Base-by-base conservation (phyloP, 257 asterid genomes). In the Scutellaria minor region DNA sequence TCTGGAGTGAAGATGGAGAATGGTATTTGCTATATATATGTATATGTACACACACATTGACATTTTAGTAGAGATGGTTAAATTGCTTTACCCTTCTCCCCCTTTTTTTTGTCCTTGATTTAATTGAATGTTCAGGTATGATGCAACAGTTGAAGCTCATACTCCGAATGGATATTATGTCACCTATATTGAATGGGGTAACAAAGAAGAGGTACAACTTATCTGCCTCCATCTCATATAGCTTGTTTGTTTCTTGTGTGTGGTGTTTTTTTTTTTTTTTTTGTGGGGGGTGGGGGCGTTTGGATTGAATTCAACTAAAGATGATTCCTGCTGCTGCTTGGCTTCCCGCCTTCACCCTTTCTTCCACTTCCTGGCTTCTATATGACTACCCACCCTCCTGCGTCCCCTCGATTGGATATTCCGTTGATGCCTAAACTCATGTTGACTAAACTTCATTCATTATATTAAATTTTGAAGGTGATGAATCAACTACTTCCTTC, bases 1-100 rank as follows among this genome's bases (percentile, higher is more conserved):
- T 92, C 79, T 95, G 93, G 90, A 95, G 99, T 42, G 97, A 92
- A 78, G 98, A 95, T 74, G 98, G 98, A 80, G 99, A 95, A 75
- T 95, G 99, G 99, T 92, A 82, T 44, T 66, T 75, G 37, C 52
- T 41, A 40, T 52, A 24, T 24, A 66, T 56, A 2, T 55, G 18
- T 54, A 55, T 27, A 27, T 54, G 15, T n/a, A 57, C 14, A 27
- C 7, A 57, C 9, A 57, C 15, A 57, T 31, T 3, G 0, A 31
- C 37, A 3, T 31, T 1, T 3, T 31, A 31, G 37, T 31, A 2
- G 37, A 31, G 37, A 31, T 31, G 37, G 55, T 66, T 73, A 71
- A 67, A 42, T 63, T 75, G 70, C 84, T 87, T 82, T 83, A 72
- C 81, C 81, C 52, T 73, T 66, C 54, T 62, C 52, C 75, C 80